A percentile compares a stretch with the other conserved stretches of the same genome.
These are phyloP conservation scores for Pittosporum tobira DNA, from an alignment of 129 eudicot genomes.

Conservation along the genomic window DNA sequence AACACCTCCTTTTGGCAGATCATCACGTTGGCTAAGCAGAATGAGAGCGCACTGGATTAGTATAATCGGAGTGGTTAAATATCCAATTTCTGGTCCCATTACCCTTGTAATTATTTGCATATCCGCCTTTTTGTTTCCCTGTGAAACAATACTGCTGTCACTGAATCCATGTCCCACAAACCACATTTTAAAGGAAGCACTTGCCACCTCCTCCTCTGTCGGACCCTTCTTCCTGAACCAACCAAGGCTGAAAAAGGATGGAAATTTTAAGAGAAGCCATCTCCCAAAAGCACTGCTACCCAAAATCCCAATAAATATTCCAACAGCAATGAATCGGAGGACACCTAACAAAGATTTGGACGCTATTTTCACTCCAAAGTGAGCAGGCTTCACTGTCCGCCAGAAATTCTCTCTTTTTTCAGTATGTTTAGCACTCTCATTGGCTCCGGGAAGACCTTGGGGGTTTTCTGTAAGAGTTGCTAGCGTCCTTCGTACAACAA, in stretches of 20 bases:
- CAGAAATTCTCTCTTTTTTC: conserved; percentile 50
- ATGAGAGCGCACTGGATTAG: conserved; percentile 71
- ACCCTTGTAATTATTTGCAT: conserved; percentile 69
- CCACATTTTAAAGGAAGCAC: conserved; percentile 80
- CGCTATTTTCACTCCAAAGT: conserved; percentile 64
- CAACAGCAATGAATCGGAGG: conserved; percentile 31
- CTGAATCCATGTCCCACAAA: conserved; percentile 70
- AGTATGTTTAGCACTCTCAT: conserved; percentile 43
- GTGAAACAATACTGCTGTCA: conserved; percentile 27
- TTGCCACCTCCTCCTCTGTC: conserved; percentile 56
- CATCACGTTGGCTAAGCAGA: conserved; percentile 37
- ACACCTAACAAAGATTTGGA: conserved; percentile 40
- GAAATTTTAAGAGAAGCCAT: conserved; percentile 63
- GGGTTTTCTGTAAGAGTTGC: conserved; percentile 55
- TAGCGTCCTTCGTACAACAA: conserved; percentile 67
- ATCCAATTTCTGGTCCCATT: conserved; percentile 77
- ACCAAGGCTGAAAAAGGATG: conserved; percentile 68
- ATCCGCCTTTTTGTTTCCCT: conserved; percentile 43
- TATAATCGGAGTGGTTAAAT: conserved; percentile 62
- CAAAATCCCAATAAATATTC: conserved; percentile 41
- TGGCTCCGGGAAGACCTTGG: conserved; percentile 59
- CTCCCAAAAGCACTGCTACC: conserved; percentile 43
- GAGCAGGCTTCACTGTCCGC: conserved; percentile 76
- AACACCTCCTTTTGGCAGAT: conserved; percentile 83
- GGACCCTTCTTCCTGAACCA: conserved; percentile 65